Evolutionary conservation across 148 eudicot species (phyloP), one percentile per base, ranked within the genome.

Genomic region (Silene uniflora): DNA sequence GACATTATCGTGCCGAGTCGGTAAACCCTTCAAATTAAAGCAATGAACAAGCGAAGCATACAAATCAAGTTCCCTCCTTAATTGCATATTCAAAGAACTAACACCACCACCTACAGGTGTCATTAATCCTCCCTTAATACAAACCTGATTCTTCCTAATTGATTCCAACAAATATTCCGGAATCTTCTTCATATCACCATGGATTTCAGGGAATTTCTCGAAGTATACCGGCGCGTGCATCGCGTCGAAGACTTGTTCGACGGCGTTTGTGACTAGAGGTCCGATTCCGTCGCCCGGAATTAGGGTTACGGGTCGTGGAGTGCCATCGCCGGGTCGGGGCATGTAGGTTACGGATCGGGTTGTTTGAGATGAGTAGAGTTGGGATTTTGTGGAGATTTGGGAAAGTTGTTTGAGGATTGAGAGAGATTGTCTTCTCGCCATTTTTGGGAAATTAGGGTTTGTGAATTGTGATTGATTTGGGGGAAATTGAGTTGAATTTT

Each of bases 231-330:
- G 97, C n/a, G 94, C 97, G 79, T 90, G 97, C 91, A 92, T 87
- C 12, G 94, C 91, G 18, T 77, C 82, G 87, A 90, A 84, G 0
- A 90, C 91, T 60, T 86, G 94, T 46, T 87, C 94, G 21, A 90
- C 97, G 6, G 94, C 92, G 46, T 88, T 88, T 19, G 97, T 91
- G 7, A 91, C 97, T 21, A 90, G 73, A 0, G 94, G 97, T 0
- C 97, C 97, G 81, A 92, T 84, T 1, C 97, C 94, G 79, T 92
- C 97, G 5, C 97, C 94, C 6, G 97, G 91, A 17, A 91, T 88
- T 8, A 91, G 83, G 24, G 97, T 91, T 5, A 91, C 94, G n/a
- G 77, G 55, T 5, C 97, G 81, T 0, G 91, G 88, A 0, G 82
- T 72, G 6, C 91, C 94, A 79, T 88, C 93, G 7, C 97, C 92